Evolutionary conservation across 352 stramenopile genomes (phyloP), one percentile per base, ranked within the genome.

Genomic region (Peronospora tabacina): DNA sequence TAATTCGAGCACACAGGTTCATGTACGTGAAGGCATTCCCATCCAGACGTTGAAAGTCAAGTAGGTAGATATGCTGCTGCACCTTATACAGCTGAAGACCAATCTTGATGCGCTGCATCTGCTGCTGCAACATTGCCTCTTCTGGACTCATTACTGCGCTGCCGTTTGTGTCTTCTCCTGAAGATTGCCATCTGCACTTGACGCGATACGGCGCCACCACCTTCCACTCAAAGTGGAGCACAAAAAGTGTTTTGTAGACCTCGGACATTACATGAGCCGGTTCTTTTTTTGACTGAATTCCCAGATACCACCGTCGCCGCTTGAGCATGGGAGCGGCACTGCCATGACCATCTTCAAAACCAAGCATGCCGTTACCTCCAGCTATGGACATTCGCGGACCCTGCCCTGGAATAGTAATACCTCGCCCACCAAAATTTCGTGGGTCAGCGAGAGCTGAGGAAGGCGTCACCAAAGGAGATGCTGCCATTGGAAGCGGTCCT

Each of bases 281-380:
- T 55, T 99, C 96, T 70, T 99, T 99, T 68, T 98, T 98, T 59
- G 87, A 98, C 80, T 99, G 97, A 63, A 99, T 99, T 35, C 97
- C 97, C 44, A 99, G 61, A 63, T 99, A 99, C 97, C 97, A 99
- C 56, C 95, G 68, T 63, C 95, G 80, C 35, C 78, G 58, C 62
- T 92, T 92, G 5, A 70, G 67, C 0, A 74, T 64, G 7, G 73
- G 72, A 6, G 59, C 55, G 4, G 29, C 50, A 24, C 41, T 48
- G 5, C 58, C 53, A 35, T 65, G 62, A 2, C 39, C 52, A 35
- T 82, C 71, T 1, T 82, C 71, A 47, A 67, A 75, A 0, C 68
- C 66, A 50, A 53, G 20, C 36, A 67, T 46, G 8, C 45, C 47
- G 15, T 52, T 66, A n/a, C 52, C 46, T 45, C 44, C 32, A 38